Conservation (phyloP, 495 filamentous ascomycete species). For the Trichoderma reesei region DNA sequence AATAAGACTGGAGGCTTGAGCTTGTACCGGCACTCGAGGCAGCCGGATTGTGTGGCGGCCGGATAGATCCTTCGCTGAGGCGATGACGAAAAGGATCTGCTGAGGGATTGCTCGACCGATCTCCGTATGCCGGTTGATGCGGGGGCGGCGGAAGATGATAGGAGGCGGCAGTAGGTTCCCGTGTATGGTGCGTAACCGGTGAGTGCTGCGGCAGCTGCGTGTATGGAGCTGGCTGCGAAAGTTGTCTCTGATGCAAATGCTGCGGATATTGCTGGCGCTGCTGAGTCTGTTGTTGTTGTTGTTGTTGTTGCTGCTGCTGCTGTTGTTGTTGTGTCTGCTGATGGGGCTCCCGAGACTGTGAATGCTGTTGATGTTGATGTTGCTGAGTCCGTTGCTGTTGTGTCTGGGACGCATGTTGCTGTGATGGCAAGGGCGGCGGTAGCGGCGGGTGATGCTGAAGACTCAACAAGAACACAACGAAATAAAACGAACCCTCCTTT, state of each 20-base stretch:
- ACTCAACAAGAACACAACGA: slow-evolving; percentile 37
- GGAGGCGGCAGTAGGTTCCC: slow-evolving; percentile 33
- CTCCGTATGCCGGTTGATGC: slow-evolving; percentile 30
- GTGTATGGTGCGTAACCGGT: not conserved
- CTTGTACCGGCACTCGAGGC: slow-evolving; percentile 20
- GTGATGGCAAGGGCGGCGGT: slow-evolving; percentile 34
- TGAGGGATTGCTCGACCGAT: slow-evolving; percentile 32
- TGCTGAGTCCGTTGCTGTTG: slow-evolving; percentile 31
- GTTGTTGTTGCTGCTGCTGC: slow-evolving; percentile 16
- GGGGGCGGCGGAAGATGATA: slow-evolving; percentile 25
- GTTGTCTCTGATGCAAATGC: slow-evolving; percentile 14
- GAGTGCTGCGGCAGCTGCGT: not conserved
- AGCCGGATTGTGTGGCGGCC: slow-evolving; percentile 22
- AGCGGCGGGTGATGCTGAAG: slow-evolving; percentile 26
- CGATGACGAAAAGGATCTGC: slow-evolving; percentile 32
- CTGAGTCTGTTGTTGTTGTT: slow-evolving; percentile 18
- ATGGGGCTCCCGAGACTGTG: slow-evolving; percentile 19
- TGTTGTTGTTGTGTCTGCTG: slow-evolving; percentile 15
- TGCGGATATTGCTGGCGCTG: slow-evolving; percentile 24
- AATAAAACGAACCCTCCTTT: slow-evolving; percentile 44
- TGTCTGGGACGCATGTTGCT: not conserved
- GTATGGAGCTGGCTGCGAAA: slow-evolving; percentile 16
- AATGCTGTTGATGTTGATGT: slow-evolving; percentile 27
- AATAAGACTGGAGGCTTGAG: slow-evolving; percentile 24
- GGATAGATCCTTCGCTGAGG: slow-evolving; percentile 27